Evolutionary conservation across 1,139 yeast species (phyloP).

Genomic region (Nakaseomyces kungkrabaensis): DNA sequence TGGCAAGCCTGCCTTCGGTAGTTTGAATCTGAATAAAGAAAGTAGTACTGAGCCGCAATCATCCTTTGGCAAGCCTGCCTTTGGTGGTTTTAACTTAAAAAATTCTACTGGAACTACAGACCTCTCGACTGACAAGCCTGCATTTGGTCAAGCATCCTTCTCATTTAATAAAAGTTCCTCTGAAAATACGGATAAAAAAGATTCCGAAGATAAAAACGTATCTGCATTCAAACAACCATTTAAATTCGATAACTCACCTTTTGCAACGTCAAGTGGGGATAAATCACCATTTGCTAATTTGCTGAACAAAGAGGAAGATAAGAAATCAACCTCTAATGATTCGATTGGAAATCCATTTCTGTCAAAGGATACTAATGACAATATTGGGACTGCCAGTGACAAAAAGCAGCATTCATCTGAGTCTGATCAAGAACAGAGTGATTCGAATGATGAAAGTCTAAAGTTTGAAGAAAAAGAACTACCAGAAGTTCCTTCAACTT

Average conservation of each 20-base stretch:
- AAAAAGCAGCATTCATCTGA: background rate
- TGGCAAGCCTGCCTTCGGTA: constrained; percentile 8
- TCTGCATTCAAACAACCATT: background rate
- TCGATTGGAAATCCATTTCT: background rate
- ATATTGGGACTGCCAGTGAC: background rate
- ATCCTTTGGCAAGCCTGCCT: constrained; percentile 15
- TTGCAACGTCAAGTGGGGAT: constrained; percentile 1
- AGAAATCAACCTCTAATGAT: background rate
- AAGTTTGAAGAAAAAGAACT: background rate
- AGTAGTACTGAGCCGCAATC: constrained; percentile 2
- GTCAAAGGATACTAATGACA: background rate
- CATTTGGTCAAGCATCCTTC: constrained; percentile 16
- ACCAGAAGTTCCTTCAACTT: background rate
- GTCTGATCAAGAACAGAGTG: background rate
- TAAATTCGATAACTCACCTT: background rate
- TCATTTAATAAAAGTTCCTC: constrained; percentile 4
- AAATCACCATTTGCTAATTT: constrained; percentile 6
- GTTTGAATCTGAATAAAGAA: constrained; percentile 4
- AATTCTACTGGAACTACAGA: too few species aligned
- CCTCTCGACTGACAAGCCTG: constrained; percentile 2
- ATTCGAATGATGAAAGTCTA: too few species aligned
- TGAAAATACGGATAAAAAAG: background rate
- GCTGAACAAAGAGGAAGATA: background rate
- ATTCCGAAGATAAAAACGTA: background rate
- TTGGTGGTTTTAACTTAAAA: constrained; percentile 4